Evolutionary conservation across 1,139 yeast genomes (phyloP).

Genomic region (Hansenula anomala): DNA sequence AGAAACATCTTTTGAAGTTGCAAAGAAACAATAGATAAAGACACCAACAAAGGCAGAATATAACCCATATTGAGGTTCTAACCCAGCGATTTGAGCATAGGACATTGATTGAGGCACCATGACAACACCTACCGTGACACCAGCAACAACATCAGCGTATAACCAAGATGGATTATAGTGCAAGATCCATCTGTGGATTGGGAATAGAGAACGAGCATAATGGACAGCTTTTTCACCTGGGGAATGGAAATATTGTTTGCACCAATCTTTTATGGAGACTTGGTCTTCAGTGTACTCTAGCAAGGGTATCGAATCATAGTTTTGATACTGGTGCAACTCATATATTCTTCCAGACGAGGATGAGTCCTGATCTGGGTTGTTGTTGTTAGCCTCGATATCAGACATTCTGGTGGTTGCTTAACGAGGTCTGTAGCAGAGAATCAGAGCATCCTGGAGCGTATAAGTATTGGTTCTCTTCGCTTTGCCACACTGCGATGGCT

Average conservation of each 20-base stretch:
- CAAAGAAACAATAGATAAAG: slow-evolving; percentile 81
- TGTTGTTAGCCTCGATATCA: too few relatives aligned
- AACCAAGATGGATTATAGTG: slow-evolving; percentile 81
- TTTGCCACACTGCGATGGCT: too few relatives aligned
- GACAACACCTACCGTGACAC: slow-evolving; percentile 89
- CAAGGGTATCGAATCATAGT: slow-evolving; percentile 25
- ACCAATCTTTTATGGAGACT: slow-evolving; percentile 45
- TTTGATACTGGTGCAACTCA: slow-evolving; percentile 12
- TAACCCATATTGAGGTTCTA: slow-evolving; percentile 79
- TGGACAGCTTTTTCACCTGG: slow-evolving; percentile 35
- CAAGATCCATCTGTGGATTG: slow-evolving; percentile 75
- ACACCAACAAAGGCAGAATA: slow-evolving; percentile 94
- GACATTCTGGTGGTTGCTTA: too few relatives aligned
- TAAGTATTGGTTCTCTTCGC: too few relatives aligned
- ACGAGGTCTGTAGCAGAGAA: too few relatives aligned
- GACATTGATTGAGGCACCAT: slow-evolving; percentile 96
- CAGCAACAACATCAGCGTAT: slow-evolving; percentile 81
- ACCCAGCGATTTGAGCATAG: slow-evolving; percentile 81
- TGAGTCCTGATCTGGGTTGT: too few relatives aligned
- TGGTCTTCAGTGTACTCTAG: slow-evolving; percentile 27
- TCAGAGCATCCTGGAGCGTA: too few relatives aligned
- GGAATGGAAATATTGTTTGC: slow-evolving; percentile 29
- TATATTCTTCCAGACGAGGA: background rate
- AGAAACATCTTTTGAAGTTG: slow-evolving; percentile 92
- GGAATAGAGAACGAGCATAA: slow-evolving; percentile 67